These are phyloP conservation scores for Fusarium dlaminii DNA, from an alignment of 2,329 filamentous ascomycete species.

Conservation along the genomic window DNA sequence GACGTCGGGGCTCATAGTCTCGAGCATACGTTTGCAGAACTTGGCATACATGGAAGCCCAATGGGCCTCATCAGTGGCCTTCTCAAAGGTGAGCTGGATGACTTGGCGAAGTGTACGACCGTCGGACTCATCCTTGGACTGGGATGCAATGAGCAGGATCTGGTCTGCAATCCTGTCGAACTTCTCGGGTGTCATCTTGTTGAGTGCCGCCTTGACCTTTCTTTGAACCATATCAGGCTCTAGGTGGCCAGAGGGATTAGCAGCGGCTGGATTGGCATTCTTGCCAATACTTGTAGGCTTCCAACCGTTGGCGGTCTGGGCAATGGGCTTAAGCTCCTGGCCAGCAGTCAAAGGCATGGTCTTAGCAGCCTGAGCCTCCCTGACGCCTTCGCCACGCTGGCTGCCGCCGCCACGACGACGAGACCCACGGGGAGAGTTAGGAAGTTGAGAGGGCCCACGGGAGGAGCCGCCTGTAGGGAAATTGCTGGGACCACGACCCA, in stretches of 20 bases:
- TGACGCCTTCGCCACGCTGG: conserved; percentile 66
- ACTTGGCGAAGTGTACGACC: conserved; percentile 95
- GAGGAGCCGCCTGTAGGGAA: conserved; percentile 75
- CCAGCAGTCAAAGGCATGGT: conserved; percentile 91
- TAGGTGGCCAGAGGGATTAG: conserved; percentile 67
- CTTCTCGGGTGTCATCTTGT: conserved; percentile 99
- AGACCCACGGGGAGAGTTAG: conserved; percentile 70
- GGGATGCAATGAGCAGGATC: conserved; percentile 89
- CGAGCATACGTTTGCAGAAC: conserved; percentile 97
- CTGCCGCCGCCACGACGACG: conserved; percentile 55
- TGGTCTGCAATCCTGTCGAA: conserved; percentile 96
- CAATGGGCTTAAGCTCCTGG: conserved; percentile 82
- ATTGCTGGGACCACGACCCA: conserved; percentile 57
- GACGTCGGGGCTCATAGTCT: conserved; percentile 93
- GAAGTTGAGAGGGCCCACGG: conserved; percentile 12
- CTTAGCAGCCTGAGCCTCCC: conserved; percentile 79
- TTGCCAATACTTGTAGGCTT: conserved; percentile 79
- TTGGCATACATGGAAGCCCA: conserved; percentile 99
- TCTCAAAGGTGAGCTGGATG: conserved; percentile 98
- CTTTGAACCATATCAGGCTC: conserved; percentile 94
- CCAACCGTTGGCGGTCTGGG: conserved; percentile 81
- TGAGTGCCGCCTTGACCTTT: conserved; percentile 97
- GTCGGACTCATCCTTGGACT: conserved; percentile 95
- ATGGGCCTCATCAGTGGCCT: conserved; percentile 97
- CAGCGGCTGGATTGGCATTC: conserved; percentile 48